Conservation (phyloP, 257 asterid species). For the Anisodus acutangulus region DNA sequence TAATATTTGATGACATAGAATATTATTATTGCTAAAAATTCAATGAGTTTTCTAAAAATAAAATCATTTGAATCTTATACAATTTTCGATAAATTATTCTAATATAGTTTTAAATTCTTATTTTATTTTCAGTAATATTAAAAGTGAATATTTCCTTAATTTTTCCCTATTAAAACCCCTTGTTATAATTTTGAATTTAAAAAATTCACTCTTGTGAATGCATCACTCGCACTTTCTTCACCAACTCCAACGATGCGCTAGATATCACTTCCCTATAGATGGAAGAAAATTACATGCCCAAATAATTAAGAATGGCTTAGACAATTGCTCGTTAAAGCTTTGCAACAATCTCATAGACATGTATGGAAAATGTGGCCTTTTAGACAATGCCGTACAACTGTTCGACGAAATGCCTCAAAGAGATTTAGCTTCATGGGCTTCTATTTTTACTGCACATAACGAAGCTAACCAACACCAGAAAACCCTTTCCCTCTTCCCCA, state of each 20-base stretch:
- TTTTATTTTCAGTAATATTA: neutral
- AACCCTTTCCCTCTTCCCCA: conserved; percentile 50
- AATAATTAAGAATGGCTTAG: conserved; percentile 60
- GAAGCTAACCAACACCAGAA: conserved; percentile 48
- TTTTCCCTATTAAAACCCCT: too few species aligned
- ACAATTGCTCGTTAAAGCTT: conserved; percentile 40
- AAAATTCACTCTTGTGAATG: conserved; percentile 42
- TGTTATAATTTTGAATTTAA: neutral
- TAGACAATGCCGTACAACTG: conserved; percentile 55
- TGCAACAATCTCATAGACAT: conserved; percentile 56
- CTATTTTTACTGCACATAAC: conserved; percentile 71
- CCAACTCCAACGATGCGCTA: conserved; percentile 58
- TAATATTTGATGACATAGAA: too few species aligned
- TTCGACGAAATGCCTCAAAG: conserved; percentile 75
- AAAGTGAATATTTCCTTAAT: neutral
- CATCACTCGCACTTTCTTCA: conserved; percentile 43
- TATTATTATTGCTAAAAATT: too few species aligned
- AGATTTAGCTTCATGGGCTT: conserved; percentile 82
- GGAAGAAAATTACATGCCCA: conserved; percentile 68
- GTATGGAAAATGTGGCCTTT: conserved; percentile 61
- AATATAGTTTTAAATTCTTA: too few species aligned
- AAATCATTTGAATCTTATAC: too few species aligned
- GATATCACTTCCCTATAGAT: conserved; percentile 43
- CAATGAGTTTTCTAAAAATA: too few species aligned
- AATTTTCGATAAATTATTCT: too few species aligned